These are phyloP conservation scores for Sporisorium graminicola DNA, from an alignment of 1,284 basidiomycete genomes.

Conservation along the genomic window DNA sequence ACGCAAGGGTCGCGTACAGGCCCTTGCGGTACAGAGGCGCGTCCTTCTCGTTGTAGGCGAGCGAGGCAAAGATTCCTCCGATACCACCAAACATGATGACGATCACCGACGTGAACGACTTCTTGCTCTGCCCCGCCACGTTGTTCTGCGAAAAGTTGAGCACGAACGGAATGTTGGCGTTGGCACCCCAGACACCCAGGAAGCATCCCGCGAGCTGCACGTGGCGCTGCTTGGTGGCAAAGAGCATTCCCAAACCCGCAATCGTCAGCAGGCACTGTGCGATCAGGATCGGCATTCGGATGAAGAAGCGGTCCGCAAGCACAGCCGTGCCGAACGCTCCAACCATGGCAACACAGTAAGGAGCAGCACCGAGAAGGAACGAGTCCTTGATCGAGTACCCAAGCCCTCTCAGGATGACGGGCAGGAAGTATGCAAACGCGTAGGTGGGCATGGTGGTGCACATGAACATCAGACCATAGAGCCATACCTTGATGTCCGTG, in stretches of 20 bases:
- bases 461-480: constrained; percentile 70
- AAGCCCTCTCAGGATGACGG: constrained; percentile 70
- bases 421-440: constrained; percentile 70
- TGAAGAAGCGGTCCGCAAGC: constrained; percentile 68
- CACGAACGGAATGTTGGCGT: constrained; percentile 61
- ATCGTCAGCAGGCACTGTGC: constrained; percentile 68
- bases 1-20: constrained; percentile 55
- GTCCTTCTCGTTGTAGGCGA: constrained; percentile 65
- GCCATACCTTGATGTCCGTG: constrained; percentile 71
- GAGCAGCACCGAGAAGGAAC: constrained; percentile 70
- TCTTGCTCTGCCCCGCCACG: constrained; percentile 71
- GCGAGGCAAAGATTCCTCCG: constrained; percentile 71
- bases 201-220: constrained; percentile 68
- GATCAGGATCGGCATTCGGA: constrained; percentile 69
- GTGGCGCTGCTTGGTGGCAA: constrained; percentile 50
- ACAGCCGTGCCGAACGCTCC: constrained; percentile 68
- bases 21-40: constrained; percentile 61
- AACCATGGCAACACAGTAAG: constrained; percentile 67
- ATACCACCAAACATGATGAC: constrained; percentile 71
- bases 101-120: constrained; percentile 69
- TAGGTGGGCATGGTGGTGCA: constrained; percentile 57
- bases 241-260: constrained; percentile 69
- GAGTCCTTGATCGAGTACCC: constrained; percentile 65
- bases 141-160: constrained; percentile 67
- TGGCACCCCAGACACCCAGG: constrained; percentile 70